Conservation (phyloP, 768 basidiomycete genomes). For the Leccinellum rugosiceps region DNA sequence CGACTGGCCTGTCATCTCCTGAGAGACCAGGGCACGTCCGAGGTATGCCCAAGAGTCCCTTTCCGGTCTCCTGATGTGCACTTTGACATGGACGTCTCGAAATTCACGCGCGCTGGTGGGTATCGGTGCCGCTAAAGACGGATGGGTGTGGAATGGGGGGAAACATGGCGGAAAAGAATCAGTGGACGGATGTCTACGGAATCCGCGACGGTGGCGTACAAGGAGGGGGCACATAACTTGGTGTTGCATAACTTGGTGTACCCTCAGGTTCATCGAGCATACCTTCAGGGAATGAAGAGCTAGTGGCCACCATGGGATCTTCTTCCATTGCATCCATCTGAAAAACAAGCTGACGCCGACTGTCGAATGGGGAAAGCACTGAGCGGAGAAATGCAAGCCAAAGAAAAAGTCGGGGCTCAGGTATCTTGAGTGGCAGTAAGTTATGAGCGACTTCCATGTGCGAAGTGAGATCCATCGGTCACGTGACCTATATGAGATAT, state of each 20-base stretch:
- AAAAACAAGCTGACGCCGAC: background rate
- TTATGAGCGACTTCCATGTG: conserved; percentile 7
- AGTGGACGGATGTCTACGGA: conserved; percentile 6
- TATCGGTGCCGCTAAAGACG: conserved; percentile 20
- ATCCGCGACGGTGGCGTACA: conserved; percentile 16
- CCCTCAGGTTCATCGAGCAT: conserved; percentile 16
- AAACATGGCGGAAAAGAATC: background rate
- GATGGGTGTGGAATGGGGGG: background rate
- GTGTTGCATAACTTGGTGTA: conserved; percentile 9
- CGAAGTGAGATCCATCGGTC: conserved; percentile 1
- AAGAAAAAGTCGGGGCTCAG: conserved; percentile 8
- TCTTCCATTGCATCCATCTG: conserved; percentile 35
- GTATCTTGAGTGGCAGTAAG: conserved; percentile 25
- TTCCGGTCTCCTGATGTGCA: conserved; percentile 77
- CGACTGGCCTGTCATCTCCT: conserved; percentile 71
- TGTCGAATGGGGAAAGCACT: background rate
- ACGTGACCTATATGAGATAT: conserved; percentile 15
- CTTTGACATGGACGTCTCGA: conserved; percentile 79
- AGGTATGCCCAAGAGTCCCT: conserved; percentile 80
- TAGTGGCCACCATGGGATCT: conserved; percentile 27
- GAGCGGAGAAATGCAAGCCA: conserved; percentile 3
- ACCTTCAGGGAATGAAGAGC: conserved; percentile 20
- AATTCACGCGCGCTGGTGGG: conserved; percentile 48
- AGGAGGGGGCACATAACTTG: conserved; percentile 13
- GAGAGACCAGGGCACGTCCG: conserved; percentile 72